phyloP scores from a whole-genome alignment of 176 grass and related monocot species.

The Ensete ventricosum region DNA sequence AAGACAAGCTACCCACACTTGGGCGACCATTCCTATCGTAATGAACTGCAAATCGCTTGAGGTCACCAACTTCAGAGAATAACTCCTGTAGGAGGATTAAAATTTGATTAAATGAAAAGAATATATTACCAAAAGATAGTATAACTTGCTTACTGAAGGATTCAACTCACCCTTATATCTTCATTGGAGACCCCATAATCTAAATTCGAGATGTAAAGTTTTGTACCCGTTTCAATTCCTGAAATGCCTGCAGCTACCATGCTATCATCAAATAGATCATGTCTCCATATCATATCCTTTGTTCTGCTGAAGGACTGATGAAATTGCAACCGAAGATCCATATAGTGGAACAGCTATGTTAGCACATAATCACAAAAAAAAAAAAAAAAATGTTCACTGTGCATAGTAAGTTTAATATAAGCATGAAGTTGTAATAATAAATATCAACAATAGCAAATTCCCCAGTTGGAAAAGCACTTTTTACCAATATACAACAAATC shows the following conservation, averaged over 20 bases:
- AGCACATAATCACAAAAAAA: constrained; percentile 37
- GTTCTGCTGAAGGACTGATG: constrained; percentile 89
- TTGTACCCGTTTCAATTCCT: constrained; percentile 72
- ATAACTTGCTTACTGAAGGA: constrained; percentile 18
- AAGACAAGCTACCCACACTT: constrained; percentile 50
- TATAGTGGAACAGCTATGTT: constrained; percentile 39
- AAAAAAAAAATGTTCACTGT: neutral
- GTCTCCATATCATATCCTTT: constrained; percentile 70
- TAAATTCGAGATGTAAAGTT: constrained; percentile 92
- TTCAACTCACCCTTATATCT: constrained; percentile 77
- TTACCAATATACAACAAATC: neutral
- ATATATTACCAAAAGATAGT: neutral
- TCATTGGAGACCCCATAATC: constrained; percentile 90
- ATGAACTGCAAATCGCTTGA: constrained; percentile 94
- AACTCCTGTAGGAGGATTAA: constrained; percentile 55
- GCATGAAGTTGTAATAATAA: constrained; percentile 25
- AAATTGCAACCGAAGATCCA: constrained; percentile 57
- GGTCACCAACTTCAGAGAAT: constrained; percentile 81
- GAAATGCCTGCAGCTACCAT: constrained; percentile 59
- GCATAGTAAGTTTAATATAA: constrained; percentile 30
- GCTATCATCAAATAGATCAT: constrained; percentile 79
- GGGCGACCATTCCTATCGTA: constrained; percentile 69
- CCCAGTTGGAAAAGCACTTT: neutral
- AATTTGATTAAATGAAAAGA: neutral
- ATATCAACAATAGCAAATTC: constrained; percentile 12